Percentiles rank a stretch among this genome's conserved stretches.
These are phyloP conservation scores for Sarocladium oryzae DNA, from an alignment of 2,329 filamentous ascomycete species.

Conservation along the genomic window DNA sequence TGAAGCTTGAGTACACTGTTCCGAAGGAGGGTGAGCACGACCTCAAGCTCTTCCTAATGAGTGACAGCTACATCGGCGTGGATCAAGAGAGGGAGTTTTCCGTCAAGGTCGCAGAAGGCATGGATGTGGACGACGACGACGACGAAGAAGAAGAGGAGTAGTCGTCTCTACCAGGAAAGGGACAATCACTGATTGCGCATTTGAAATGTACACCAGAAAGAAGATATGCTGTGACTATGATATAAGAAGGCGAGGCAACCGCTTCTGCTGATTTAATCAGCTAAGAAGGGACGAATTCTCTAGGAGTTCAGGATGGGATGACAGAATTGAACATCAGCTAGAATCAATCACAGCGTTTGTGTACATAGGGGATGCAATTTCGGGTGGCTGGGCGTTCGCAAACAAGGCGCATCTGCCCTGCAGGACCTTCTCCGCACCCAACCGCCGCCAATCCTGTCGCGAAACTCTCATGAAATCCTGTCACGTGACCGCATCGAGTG, in stretches of 20 bases:
- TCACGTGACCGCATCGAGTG: slow-evolving; percentile 7
- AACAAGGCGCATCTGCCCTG: not conserved
- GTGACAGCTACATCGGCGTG: slow-evolving; percentile 92
- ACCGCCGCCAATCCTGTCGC: slow-evolving; percentile 7
- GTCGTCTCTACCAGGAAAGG: slow-evolving; percentile 19
- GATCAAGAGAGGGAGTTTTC: slow-evolving; percentile 91
- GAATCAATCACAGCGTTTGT: not conserved
- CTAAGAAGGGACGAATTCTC: not conserved
- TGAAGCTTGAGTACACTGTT: slow-evolving; percentile 82
- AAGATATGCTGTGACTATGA: no score
- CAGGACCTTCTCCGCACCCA: not conserved
- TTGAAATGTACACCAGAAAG: no score
- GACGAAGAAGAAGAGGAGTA: slow-evolving; percentile 63
- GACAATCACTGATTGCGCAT: not conserved
- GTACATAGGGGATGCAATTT: not conserved
- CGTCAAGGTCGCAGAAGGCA: slow-evolving; percentile 80
- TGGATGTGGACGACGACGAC: slow-evolving; percentile 89
- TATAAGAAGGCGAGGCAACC: no score
- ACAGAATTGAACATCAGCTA: not conserved
- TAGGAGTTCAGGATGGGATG: not conserved
- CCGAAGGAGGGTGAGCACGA: slow-evolving; percentile 78
- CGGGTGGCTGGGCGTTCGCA: not conserved
- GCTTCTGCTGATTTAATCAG: no score
- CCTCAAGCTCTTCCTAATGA: slow-evolving; percentile 90
- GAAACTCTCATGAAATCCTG: not conserved